Evolutionary conservation across 2,329 filamentous ascomycete genomes (phyloP).

Genomic region (Aspergillus sp.): DNA sequence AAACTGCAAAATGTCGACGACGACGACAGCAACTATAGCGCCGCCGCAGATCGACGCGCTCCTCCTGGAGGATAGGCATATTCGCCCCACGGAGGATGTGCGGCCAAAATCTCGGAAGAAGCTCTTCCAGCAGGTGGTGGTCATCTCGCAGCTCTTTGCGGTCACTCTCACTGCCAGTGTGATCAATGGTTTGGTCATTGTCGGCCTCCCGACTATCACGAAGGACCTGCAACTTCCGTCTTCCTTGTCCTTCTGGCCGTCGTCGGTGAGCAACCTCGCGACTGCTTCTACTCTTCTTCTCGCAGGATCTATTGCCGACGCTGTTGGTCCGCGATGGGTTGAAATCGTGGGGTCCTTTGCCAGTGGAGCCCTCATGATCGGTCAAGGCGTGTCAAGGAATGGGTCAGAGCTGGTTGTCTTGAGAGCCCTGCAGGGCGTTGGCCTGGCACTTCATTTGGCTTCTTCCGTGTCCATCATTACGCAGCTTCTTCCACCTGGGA

Average conservation of each 20-base stretch:
- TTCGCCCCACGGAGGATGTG: neutral
- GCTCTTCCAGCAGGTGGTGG: conserved; percentile 10
- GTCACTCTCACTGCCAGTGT: conserved; percentile 26
- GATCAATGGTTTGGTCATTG: conserved; percentile 40
- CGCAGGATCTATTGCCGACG: conserved; percentile 51
- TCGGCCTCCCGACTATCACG: conserved; percentile 44
- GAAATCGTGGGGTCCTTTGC: conserved; percentile 48
- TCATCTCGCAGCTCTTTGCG: conserved; percentile 13
- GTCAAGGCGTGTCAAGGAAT: conserved; percentile 40
- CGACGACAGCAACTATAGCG: neutral
- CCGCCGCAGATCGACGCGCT: neutral
- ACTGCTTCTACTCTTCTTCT: conserved; percentile 43
- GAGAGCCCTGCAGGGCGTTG: conserved; percentile 46
- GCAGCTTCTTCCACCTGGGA: conserved; percentile 45
- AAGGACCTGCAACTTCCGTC: conserved; percentile 28
- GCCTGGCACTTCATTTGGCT: conserved; percentile 48
- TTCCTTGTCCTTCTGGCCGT: conserved; percentile 24
- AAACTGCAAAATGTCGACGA: neutral
- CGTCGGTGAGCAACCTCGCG: conserved; percentile 29
- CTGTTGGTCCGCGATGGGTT: conserved; percentile 47
- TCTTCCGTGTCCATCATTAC: conserved; percentile 51
- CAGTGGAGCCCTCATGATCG: conserved; percentile 43
- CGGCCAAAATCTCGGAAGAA: neutral
- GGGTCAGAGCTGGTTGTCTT: conserved; percentile 47
- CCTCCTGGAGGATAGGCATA: neutral